These are phyloP conservation scores for Neofusicoccum laricinum DNA, from an alignment of 2,329 filamentous ascomycete genomes.

Conservation along the genomic window DNA sequence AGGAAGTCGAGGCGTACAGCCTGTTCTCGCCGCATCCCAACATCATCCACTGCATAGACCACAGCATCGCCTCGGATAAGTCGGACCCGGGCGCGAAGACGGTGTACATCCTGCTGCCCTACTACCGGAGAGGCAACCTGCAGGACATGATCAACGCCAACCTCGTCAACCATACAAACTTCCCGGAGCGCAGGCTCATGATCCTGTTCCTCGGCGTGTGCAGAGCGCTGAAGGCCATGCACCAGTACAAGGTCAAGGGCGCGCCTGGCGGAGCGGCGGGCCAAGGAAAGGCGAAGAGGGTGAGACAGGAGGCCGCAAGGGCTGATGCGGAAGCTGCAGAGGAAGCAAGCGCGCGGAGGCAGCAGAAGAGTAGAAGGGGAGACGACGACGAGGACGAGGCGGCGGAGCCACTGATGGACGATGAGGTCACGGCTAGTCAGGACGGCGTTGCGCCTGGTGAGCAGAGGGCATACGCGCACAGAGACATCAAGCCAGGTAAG, in stretches of 20 bases:
- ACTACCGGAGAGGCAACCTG: constrained; percentile 91
- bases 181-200: constrained; percentile 87
- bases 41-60: constrained; percentile 84
- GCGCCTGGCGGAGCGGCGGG: constrained; percentile 51
- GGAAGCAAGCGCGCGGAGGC: constrained; percentile 43
- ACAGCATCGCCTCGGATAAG: constrained; percentile 73
- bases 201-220: constrained; percentile 88
- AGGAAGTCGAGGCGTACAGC: constrained; percentile 94
- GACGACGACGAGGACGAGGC: constrained; percentile 71
- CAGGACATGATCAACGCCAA: constrained; percentile 99
- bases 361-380: constrained; percentile 46
- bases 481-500: constrained; percentile 94
- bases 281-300: constrained; percentile 53
- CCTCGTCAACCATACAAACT: constrained; percentile 87
- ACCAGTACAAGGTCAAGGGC: constrained; percentile 71
- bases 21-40: constrained; percentile 79
- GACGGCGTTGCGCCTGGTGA: constrained; percentile 67
- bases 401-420: constrained; percentile 78
- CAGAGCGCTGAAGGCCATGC: constrained; percentile 83
- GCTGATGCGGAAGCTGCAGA: constrained; percentile 49
- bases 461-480: constrained; percentile 80
- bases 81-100: constrained; percentile 74
- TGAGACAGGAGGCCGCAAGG: constrained; percentile 54
- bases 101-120: constrained; percentile 93
- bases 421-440: constrained; percentile 66